Conservation (phyloP, 129 eudicot genomes). For the Centella asiatica region DNA sequence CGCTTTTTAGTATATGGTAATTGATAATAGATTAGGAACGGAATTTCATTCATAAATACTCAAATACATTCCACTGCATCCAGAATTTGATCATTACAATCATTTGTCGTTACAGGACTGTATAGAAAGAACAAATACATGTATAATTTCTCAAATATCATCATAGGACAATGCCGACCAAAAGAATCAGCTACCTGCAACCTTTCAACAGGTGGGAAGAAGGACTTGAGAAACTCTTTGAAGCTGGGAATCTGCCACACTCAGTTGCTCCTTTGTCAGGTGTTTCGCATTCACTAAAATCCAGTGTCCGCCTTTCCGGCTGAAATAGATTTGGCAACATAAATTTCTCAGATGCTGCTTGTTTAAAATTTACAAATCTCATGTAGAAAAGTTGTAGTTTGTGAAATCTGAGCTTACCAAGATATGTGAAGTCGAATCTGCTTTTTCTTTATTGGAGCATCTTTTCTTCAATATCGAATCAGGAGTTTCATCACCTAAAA, state of each 20-base stretch:
- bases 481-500: conserved; percentile 59
- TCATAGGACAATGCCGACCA: background rate
- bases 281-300: conserved; percentile 82
- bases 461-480: conserved; percentile 39
- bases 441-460: conserved; percentile 9
- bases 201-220: conserved; percentile 65
- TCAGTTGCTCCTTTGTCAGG: conserved; percentile 44
- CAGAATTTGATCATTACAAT: background rate
- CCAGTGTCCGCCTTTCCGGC: conserved; percentile 74
- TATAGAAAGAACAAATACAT: conserved; percentile 1
- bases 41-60: background rate
- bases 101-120: too few relatives aligned
- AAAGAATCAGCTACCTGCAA: conserved; percentile 45
- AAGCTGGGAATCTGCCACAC: conserved; percentile 23
- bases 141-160: background rate
- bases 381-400: background rate
- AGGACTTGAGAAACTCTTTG: conserved; percentile 48
- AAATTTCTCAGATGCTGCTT: background rate
- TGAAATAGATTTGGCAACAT: conserved; percentile 20
- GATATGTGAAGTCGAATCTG: conserved; percentile 19
- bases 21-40: background rate
- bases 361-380: background rate
- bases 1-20: too few relatives aligned
- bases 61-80: background rate
- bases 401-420: conserved; percentile 30